phyloP scores from a whole-genome alignment of 441 rosid species.

The Aleurites moluccanus region DNA sequence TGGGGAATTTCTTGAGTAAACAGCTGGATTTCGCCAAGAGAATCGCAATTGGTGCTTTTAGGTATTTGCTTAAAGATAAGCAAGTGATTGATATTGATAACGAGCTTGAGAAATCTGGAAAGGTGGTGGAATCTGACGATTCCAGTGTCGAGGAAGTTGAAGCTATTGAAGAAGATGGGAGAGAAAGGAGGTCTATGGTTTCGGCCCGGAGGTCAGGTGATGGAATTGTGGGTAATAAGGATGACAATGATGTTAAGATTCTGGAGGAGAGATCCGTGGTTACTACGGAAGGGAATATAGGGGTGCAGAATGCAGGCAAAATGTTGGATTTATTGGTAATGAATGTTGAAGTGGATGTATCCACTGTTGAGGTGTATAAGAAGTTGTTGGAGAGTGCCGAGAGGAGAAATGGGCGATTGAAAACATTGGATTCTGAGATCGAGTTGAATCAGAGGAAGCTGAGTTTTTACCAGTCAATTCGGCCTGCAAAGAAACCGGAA shows the following conservation, averaged over 20 bases:
- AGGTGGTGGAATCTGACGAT: constrained; percentile 47
- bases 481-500: constrained; percentile 38
- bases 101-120: constrained; percentile 30
- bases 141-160: constrained; percentile 56
- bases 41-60: constrained; percentile 45
- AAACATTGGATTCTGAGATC: constrained; percentile 55
- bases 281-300: constrained; percentile 39
- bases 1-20: constrained; percentile 40
- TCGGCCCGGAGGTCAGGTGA: constrained; percentile 15
- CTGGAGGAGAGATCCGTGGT: constrained; percentile 43
- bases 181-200: constrained; percentile 28
- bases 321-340: constrained; percentile 43
- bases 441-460: constrained; percentile 47
- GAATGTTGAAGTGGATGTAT: constrained; percentile 31
- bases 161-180: constrained; percentile 37
- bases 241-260: constrained; percentile 37
- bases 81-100: constrained; percentile 44
- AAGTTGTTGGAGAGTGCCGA: constrained; percentile 59
- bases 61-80: constrained; percentile 36
- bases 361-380: constrained; percentile 54
- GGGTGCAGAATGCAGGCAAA: too few relatives aligned
- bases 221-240: constrained; percentile 14
- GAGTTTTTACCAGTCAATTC: constrained; percentile 37
- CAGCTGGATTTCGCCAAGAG: constrained; percentile 39
- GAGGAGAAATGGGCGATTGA: constrained; percentile 46